Percentiles rank a stretch among this genome's conserved stretches.
Evolutionary conservation across 345 rosid genomes (phyloP).

Genomic region (Eucalyptus cladocalyx): DNA sequence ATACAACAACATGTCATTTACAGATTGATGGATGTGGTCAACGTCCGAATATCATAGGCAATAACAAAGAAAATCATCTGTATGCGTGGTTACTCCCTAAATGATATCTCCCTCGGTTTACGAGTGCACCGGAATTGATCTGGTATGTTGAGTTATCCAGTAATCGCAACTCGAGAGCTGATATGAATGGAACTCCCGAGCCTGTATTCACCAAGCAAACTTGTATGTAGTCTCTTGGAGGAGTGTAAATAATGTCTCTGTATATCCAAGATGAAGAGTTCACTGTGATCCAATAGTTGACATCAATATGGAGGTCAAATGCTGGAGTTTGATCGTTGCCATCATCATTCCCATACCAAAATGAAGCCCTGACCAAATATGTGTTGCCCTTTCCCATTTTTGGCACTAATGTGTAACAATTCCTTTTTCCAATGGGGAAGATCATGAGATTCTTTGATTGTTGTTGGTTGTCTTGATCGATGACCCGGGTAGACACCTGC

Average conservation of each 20-base stretch:
- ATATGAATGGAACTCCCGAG: conserved; percentile 36
- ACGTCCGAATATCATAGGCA: too few species aligned
- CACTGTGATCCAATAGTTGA: conserved; percentile 28
- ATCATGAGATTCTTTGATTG: not conserved
- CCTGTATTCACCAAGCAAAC: conserved; percentile 46
- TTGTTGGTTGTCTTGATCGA: too few species aligned
- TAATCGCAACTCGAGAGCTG: conserved; percentile 25
- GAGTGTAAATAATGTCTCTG: conserved; percentile 26
- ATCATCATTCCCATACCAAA: conserved; percentile 50
- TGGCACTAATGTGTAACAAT: conserved; percentile 11
- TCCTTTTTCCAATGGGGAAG: conserved; percentile 20
- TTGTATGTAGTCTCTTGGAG: not conserved
- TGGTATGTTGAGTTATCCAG: not conserved
- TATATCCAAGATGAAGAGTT: not conserved
- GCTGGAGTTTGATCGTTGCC: not conserved
- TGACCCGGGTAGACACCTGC: not conserved
- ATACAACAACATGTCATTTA: not conserved
- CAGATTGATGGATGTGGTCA: not conserved
- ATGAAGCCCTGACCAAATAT: conserved; percentile 37
- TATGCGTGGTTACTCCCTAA: not conserved
- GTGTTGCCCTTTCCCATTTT: not conserved
- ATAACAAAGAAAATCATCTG: not conserved
- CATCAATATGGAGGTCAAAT: conserved; percentile 47
- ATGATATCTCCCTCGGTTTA: not conserved
- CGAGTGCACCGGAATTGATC: not conserved